Evolutionary conservation across 352 stramenopile genomes (phyloP).

Genomic region (Phytopythium montanum): DNA sequence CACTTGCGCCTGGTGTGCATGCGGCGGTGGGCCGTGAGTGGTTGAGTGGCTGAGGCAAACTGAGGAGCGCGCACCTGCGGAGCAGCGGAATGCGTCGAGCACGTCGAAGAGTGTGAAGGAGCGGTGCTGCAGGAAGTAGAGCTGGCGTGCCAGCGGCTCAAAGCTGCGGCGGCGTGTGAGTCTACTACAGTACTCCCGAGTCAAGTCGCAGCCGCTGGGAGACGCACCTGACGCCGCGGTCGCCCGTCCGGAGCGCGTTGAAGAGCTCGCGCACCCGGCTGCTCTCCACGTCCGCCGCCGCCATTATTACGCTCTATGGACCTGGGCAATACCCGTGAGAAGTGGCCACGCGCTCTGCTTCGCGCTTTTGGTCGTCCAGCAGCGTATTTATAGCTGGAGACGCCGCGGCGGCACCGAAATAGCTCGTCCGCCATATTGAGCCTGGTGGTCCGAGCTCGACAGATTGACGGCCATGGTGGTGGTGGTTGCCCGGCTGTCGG

Average conservation of each 20-base stretch:
- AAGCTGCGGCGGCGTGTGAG: slow-evolving; percentile 18
- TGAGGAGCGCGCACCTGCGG: slow-evolving; percentile 22
- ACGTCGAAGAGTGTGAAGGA: slow-evolving; percentile 64
- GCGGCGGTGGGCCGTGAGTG: neutral
- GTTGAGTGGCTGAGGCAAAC: neutral
- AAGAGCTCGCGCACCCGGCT: slow-evolving; percentile 40
- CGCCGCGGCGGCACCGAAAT: neutral
- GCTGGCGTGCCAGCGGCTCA: slow-evolving; percentile 30
- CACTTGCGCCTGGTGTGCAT: slow-evolving; percentile 32
- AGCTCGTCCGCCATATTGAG: too few species aligned
- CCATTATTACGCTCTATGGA: slow-evolving; percentile 6
- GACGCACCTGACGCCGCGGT: slow-evolving; percentile 42
- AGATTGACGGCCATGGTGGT: too few species aligned
- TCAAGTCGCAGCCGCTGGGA: too few species aligned
- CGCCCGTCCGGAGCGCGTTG: slow-evolving; percentile 44
- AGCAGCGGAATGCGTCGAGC: slow-evolving; percentile 58
- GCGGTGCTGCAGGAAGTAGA: slow-evolving; percentile 69
- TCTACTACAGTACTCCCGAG: neutral
- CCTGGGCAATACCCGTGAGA: too few species aligned
- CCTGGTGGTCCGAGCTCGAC: too few species aligned
- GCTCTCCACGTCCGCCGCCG: slow-evolving; percentile 24
- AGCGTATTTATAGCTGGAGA: neutral
- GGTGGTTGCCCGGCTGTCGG: too few species aligned
- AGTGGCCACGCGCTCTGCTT: too few species aligned
- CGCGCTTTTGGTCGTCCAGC: too few species aligned